Conservation (phyloP, 2,329 filamentous ascomycete genomes). For the Phialemoniopsis sp. region DNA sequence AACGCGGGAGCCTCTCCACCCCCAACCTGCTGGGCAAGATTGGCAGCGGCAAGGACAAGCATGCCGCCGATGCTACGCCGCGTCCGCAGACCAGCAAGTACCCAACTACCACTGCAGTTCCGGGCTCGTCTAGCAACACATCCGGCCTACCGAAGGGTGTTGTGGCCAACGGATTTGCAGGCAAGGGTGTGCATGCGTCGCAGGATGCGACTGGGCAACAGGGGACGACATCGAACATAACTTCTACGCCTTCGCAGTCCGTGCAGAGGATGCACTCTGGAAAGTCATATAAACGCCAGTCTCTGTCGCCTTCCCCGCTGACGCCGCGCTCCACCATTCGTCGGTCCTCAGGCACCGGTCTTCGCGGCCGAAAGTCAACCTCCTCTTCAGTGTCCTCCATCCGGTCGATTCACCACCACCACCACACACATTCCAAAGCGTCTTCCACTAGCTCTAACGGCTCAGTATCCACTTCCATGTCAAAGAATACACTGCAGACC, state of each 20-base stretch:
- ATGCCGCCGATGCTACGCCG: conserved; percentile 48
- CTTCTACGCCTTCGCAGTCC: conserved; percentile 7
- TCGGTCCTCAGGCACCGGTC: conserved; percentile 73
- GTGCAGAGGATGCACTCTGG: conserved; percentile 14
- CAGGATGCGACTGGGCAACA: conserved; percentile 2
- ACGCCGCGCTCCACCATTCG: conserved; percentile 86
- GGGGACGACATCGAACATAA: too few species aligned
- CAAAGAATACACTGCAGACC: conserved; percentile 59
- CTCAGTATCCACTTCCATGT: conserved; percentile 63
- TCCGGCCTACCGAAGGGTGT: conserved; percentile 45
- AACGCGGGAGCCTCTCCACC: conserved; percentile 52
- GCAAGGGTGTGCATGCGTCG: conserved; percentile 20
- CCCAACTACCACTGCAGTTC: conserved; percentile 27
- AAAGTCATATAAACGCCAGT: conserved; percentile 61
- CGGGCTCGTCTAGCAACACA: conserved; percentile 26
- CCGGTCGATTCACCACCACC: conserved; percentile 82
- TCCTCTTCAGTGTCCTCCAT: conserved; percentile 93
- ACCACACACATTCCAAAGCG: conserved; percentile 87
- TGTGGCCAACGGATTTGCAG: conserved; percentile 45
- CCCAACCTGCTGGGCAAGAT: conserved; percentile 53
- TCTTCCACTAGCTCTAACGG: conserved; percentile 85
- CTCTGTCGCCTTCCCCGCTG: conserved; percentile 78
- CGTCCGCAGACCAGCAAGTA: conserved; percentile 59
- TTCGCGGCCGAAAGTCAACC: conserved; percentile 90
- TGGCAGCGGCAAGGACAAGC: conserved; percentile 30